Conservation (phyloP, 768 basidiomycete genomes). For the Hydnum rufescens region DNA sequence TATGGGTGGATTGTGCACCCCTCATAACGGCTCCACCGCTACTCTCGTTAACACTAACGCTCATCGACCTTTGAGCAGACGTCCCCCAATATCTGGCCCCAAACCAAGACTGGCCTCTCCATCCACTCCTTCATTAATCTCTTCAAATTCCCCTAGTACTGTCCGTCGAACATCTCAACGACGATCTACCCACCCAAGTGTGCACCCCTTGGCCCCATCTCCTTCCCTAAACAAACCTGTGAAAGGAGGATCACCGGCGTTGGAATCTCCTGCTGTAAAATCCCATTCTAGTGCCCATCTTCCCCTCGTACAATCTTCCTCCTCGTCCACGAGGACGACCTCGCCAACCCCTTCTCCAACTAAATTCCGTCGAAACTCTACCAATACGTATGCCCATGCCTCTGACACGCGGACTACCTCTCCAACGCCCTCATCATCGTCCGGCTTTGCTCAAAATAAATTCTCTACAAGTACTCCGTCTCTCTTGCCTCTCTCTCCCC, state of each 20-base stretch:
- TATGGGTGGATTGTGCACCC: neutral
- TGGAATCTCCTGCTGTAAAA: neutral
- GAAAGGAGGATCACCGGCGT: neutral
- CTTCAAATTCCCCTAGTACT: neutral
- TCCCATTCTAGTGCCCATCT: neutral
- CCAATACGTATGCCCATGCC: slow-evolving; percentile 12
- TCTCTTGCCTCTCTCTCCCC: slow-evolving; percentile 30
- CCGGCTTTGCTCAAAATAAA: slow-evolving; percentile 19
- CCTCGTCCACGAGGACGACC: neutral
- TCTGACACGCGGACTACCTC: slow-evolving; percentile 18
- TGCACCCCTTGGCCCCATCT: neutral
- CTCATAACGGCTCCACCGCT: neutral
- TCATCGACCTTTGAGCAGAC: neutral
- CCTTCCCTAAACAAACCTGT: neutral
- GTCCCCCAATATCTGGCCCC: neutral
- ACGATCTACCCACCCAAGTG: neutral
- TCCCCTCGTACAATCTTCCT: neutral
- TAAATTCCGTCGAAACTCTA: neutral
- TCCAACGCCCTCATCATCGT: slow-evolving; percentile 26
- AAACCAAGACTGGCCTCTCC: slow-evolving; percentile 13
- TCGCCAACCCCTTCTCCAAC: neutral
- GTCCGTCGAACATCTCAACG: neutral
- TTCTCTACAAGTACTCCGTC: slow-evolving; percentile 36
- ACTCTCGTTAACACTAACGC: neutral
- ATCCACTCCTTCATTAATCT: neutral